Base-by-base conservation (phyloP, 352 stramenopile genomes). In the Halophytophthora batemanensis region DNA sequence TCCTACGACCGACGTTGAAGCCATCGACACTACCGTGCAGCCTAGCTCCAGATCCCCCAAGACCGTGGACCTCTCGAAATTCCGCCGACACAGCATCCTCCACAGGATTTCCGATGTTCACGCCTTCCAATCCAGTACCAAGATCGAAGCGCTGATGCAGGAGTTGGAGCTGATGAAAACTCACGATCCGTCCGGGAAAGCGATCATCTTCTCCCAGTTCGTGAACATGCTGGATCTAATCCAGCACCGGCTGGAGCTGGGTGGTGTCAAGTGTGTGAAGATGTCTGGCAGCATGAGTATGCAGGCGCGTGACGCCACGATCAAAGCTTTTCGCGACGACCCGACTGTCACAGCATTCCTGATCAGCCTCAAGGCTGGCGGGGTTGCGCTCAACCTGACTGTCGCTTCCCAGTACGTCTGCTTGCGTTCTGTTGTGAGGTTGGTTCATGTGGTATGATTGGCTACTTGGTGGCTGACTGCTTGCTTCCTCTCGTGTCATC, bases 141-240 rank as follows among this genome's bases (percentile, higher is more conserved):
- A 99, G 73, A 97, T 99, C 44, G 97, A 99, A 72, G 97, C 97
- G 4, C 61, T 99, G 6, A 96, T 98, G 65, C 77, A 98, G 59
- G 96, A 99, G 61, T 66, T 99, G 0, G 80, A 98, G 42, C 64
- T 86, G 29, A 99, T 99, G 95, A 79, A 93, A 19, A 42, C 80
- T 49, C 77, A 79, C 0, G 96, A 98, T 61, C 90, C 90, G 11
- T 96, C 92, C 1, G 93, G 87, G 41, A 99, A 99, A 74, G 96
- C 96, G 1, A 98, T 99, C 42, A 94, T 99, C 10, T 99, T 99
- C 56, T 98, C 88, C 4, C 84, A 97, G 66, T 99, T 99, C 74
- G 96, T 99, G 18, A 99, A 99, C 55, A 99, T 99, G 96, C 83
- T 99, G 3, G 97, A 99, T 68, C 86, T 99, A 13, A 95, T 99